Evolutionary conservation across 108 stramenopile genomes (phyloP).

Genomic region (Nitzschia sp.): DNA sequence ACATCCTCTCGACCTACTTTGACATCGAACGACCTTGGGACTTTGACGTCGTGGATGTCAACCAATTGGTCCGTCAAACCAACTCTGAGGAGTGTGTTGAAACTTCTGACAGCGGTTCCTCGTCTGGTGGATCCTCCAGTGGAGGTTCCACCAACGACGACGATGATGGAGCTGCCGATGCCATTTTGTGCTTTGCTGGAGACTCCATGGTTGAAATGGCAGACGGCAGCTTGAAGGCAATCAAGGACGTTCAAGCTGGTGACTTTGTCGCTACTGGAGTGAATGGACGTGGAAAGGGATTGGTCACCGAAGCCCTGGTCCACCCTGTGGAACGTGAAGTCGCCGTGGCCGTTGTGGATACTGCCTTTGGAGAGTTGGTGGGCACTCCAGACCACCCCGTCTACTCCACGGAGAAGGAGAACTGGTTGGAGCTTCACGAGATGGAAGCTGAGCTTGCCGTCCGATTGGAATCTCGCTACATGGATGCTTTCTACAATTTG

Average conservation of each 20-base stretch:
- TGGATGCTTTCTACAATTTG: slow-evolving; percentile 38
- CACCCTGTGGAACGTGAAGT: slow-evolving; percentile 17
- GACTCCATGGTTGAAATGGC: slow-evolving; percentile 32
- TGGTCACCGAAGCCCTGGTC: slow-evolving; percentile 30
- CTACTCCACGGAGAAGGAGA: not conserved
- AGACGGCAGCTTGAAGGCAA: slow-evolving; percentile 22
- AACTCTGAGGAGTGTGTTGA: slow-evolving; percentile 26
- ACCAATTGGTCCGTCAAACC: slow-evolving; percentile 26
- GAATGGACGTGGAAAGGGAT: slow-evolving; percentile 3
- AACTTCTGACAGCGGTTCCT: not conserved
- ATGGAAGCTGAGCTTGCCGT: slow-evolving; percentile 1
- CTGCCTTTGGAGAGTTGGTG: slow-evolving; percentile 26
- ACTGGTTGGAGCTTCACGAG: slow-evolving; percentile 27
- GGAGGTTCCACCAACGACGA: slow-evolving; percentile 6
- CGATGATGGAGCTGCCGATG: slow-evolving; percentile 11
- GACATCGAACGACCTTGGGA: slow-evolving; percentile 28
- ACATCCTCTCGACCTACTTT: slow-evolving; percentile 24
- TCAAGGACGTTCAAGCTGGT: slow-evolving; percentile 13
- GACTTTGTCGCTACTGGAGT: slow-evolving; percentile 32
- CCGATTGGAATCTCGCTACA: slow-evolving; percentile 13
- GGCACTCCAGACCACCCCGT: slow-evolving; percentile 39
- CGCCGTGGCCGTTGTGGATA: slow-evolving; percentile 18
- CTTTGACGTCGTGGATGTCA: slow-evolving; percentile 20
- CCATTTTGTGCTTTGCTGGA: slow-evolving; percentile 24
- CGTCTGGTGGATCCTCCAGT: not conserved